phyloP scores from a whole-genome alignment of 2,329 filamentous ascomycete genomes.

The Neonectria magnoliae region DNA sequence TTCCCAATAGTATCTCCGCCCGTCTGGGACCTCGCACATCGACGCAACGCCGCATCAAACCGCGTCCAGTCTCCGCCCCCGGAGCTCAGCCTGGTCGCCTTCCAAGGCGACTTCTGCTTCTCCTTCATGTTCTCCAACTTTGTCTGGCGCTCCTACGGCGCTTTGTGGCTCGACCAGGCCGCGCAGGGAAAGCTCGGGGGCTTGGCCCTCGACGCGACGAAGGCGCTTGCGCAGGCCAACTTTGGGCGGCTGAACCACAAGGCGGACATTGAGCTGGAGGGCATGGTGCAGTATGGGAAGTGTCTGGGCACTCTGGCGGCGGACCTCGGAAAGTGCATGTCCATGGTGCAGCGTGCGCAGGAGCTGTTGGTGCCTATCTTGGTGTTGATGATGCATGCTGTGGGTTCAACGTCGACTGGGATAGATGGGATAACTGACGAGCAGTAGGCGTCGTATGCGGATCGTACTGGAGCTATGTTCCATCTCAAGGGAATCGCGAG shows the following conservation, averaged over 20 bases:
- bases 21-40: neutral
- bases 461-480: slow-evolving; percentile 20
- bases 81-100: slow-evolving; percentile 30
- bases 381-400: slow-evolving; percentile 25
- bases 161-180: slow-evolving; percentile 29
- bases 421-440: neutral
- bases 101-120: slow-evolving; percentile 33
- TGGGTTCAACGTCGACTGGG: neutral
- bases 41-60: neutral
- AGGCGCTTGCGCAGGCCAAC: slow-evolving; percentile 21
- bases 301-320: slow-evolving; percentile 13
- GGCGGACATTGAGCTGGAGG: slow-evolving; percentile 14
- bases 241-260: slow-evolving; percentile 22
- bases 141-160: slow-evolving; percentile 31
- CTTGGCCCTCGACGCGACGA: slow-evolving; percentile 25
- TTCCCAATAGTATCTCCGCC: neutral
- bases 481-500: slow-evolving; percentile 22
- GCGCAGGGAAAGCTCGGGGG: slow-evolving; percentile 27
- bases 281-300: slow-evolving; percentile 18
- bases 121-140: slow-evolving; percentile 35
- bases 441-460: slow-evolving; percentile 12
- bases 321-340: slow-evolving; percentile 10
- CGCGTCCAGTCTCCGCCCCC: slow-evolving; percentile 23
- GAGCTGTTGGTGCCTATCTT: slow-evolving; percentile 21
- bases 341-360: neutral